Evolutionary conservation across 2,329 filamentous ascomycete genomes (phyloP), one percentile per base, ranked within the genome.

Genomic region (Cercospora zeina): DNA sequence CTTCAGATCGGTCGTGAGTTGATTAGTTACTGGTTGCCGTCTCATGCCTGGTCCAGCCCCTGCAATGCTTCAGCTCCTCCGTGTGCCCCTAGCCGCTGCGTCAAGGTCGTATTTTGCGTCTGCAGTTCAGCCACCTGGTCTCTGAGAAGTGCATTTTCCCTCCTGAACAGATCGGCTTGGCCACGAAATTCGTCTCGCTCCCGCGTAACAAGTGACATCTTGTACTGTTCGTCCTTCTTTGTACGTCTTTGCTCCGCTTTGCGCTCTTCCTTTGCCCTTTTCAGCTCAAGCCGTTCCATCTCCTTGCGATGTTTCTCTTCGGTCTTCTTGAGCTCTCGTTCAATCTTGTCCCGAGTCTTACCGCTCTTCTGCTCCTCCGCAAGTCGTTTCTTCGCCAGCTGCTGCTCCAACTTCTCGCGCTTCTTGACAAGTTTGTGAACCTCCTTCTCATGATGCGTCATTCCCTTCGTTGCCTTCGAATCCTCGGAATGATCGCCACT

Each of bases 281-380:
- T 73, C 54, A 69, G 66, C 59, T 76, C 76, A 1, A 82, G 82
- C 74, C 87, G 89, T 68, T 78, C 80, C 63, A 85, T 80, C 70
- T 91, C 89, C 61, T 81, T 82, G 62, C 80, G 79, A 53, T 85
- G 84, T 76, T 85, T 86, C 66, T 85, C 82, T 65, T 90, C 85
- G 1, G 89, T 76, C 74, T 87, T 88, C 65, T 78, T 78, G 50
- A 89, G 77, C 70, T 91, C 87, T 11, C 81, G 82, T 65, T 83
- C 81, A 68, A 87, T 87, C 67, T 87, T 88, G 51, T 86, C 86
- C 67, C 88, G 84, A 57, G 87, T 84, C 71, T 88, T 89, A 47
- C 84, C 83, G 58, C 79, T 75, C 27, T 78, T 79, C 55, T 73
- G 73, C 62, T 79, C 79, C 34, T 83, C 83, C 49, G 80, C 83